Evolutionary conservation across 805 yeast species (phyloP).

Genomic region (Cyberlindnera meyerae): DNA sequence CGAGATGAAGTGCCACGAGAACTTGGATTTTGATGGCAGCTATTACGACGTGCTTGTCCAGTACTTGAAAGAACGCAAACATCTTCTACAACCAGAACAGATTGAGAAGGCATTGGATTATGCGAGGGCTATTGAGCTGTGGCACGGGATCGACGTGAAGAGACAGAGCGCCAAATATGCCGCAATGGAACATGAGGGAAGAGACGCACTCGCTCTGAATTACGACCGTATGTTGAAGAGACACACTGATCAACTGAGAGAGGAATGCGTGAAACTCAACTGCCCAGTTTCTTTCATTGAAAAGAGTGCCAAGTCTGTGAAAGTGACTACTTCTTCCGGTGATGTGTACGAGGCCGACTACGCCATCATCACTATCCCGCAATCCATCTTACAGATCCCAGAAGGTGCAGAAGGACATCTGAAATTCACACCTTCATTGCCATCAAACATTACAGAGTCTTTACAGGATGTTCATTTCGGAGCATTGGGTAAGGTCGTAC

Average conservation of each 20-base stretch:
- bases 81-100: conserved; percentile 48
- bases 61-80: conserved; percentile 42
- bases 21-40: conserved; percentile 48
- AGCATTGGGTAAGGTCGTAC: conserved; percentile 64
- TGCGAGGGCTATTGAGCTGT: conserved; percentile 58
- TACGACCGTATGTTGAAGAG: conserved; percentile 49
- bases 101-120: conserved; percentile 45
- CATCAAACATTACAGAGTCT: conserved; percentile 37
- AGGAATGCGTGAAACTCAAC: conserved; percentile 33
- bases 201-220: conserved; percentile 64
- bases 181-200: conserved; percentile 66
- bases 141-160: conserved; percentile 76
- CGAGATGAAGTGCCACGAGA: conserved; percentile 50
- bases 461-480: conserved; percentile 54
- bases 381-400: conserved; percentile 50
- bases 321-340: conserved; percentile 27
- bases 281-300: conserved; percentile 39
- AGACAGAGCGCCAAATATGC: conserved; percentile 64
- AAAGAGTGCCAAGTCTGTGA: conserved; percentile 26
- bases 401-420: conserved; percentile 40
- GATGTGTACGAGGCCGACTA: conserved; percentile 42
- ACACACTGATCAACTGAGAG: conserved; percentile 36
- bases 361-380: conserved; percentile 72
- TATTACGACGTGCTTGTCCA: conserved; percentile 43
- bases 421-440: conserved; percentile 52